phyloP scores from a whole-genome alignment of 306 rosid genomes.

The Lagenaria siceraria region DNA sequence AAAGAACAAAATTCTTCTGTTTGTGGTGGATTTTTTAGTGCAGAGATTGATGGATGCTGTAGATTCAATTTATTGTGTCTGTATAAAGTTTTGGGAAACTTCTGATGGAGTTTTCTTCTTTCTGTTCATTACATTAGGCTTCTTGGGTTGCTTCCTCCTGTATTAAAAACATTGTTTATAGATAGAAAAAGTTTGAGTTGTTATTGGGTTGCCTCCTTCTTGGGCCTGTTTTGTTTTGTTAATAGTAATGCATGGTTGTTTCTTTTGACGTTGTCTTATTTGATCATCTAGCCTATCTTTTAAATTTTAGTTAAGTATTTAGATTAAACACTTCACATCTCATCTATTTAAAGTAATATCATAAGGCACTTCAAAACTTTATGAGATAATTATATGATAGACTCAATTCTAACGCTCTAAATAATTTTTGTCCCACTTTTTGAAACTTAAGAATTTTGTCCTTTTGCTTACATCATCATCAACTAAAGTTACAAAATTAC shows the following conservation, averaged over 20 bases:
- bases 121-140: neutral
- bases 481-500: too few relatives aligned
- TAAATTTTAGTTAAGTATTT: too few relatives aligned
- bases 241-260: neutral
- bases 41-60: constrained; percentile 1
- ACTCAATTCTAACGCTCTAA: too few relatives aligned
- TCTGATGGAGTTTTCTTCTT: neutral
- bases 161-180: neutral
- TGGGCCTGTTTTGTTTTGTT: neutral
- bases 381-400: too few relatives aligned
- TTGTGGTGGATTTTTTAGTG: neutral
- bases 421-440: too few relatives aligned
- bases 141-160: neutral
- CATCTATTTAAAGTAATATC: too few relatives aligned
- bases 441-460: too few relatives aligned
- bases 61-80: neutral
- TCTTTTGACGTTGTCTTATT: neutral
- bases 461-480: too few relatives aligned
- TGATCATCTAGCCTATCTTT: neutral
- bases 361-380: too few relatives aligned
- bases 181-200: neutral
- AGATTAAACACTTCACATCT: neutral
- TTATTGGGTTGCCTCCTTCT: too few relatives aligned
- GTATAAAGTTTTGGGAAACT: neutral
- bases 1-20: neutral